These are phyloP conservation scores for Chlorophyllum brunneum DNA, from an alignment of 768 basidiomycete genomes.

Conservation along the genomic window DNA sequence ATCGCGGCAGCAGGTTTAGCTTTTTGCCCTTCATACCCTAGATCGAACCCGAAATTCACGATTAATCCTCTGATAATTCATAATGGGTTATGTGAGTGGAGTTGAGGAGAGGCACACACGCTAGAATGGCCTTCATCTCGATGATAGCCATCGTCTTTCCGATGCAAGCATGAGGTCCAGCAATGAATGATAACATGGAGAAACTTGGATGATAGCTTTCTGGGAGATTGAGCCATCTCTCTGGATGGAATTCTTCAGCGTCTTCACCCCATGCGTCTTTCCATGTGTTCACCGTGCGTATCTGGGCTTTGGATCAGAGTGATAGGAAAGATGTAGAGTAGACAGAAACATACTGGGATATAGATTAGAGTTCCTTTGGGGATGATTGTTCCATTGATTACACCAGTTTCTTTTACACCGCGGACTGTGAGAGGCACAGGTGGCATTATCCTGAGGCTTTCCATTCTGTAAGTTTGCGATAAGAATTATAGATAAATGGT, in stretches of 20 bases:
- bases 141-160: conserved; percentile 45
- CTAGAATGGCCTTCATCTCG: conserved; percentile 47
- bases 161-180: conserved; percentile 44
- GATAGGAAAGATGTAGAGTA: neutral
- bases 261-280: conserved; percentile 48
- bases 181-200: conserved; percentile 38
- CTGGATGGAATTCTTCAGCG: conserved; percentile 47
- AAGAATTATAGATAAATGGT: neutral
- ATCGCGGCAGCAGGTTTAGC: conserved; percentile 26
- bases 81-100: neutral
- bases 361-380: conserved; percentile 41
- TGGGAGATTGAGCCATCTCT: conserved; percentile 42
- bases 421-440: conserved; percentile 38
- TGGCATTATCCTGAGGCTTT: conserved; percentile 36
- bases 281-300: conserved; percentile 48
- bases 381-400: conserved; percentile 37
- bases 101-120: conserved; percentile 17
- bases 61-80: conserved; percentile 26
- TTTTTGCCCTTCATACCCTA: conserved; percentile 34
- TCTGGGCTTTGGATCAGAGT: conserved; percentile 26
- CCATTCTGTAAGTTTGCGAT: conserved; percentile 25
- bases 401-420: conserved; percentile 32
- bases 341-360: conserved; percentile 27
- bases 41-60: conserved; percentile 37
- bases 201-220: conserved; percentile 30